These are phyloP conservation scores for Fusarium sp. DNA, from an alignment of 2,329 filamentous ascomycete genomes.

Conservation along the genomic window DNA sequence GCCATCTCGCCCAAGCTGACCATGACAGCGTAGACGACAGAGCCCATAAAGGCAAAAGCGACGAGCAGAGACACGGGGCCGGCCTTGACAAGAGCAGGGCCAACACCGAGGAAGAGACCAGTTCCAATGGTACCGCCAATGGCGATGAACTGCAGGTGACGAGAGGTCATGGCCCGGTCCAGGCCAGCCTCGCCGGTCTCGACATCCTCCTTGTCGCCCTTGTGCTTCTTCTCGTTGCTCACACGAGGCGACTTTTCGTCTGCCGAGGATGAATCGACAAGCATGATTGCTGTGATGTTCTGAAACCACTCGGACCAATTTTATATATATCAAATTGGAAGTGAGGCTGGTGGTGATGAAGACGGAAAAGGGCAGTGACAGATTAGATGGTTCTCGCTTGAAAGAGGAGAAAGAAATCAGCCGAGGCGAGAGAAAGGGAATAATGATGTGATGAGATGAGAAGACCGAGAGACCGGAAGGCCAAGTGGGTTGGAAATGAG, in stretches of 20 bases:
- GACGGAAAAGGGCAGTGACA: background rate
- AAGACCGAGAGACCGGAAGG: slow-evolving; percentile 19
- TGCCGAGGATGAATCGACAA: slow-evolving; percentile 42
- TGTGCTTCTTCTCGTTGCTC: slow-evolving; percentile 48
- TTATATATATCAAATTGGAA: background rate
- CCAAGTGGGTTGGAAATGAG: slow-evolving; percentile 45
- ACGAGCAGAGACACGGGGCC: slow-evolving; percentile 77
- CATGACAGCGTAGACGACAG: slow-evolving; percentile 83
- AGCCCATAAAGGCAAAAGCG: slow-evolving; percentile 77
- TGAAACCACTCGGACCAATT: background rate
- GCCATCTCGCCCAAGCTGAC: slow-evolving; percentile 78
- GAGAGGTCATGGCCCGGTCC: slow-evolving; percentile 54
- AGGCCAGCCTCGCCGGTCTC: slow-evolving; percentile 56
- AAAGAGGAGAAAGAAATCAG: background rate
- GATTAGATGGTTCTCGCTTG: slow-evolving; percentile 17
- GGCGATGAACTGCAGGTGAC: slow-evolving; percentile 65
- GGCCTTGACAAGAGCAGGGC: slow-evolving; percentile 70
- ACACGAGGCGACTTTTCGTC: slow-evolving; percentile 49
- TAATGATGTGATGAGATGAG: background rate
- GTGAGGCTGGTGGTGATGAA: slow-evolving; percentile 17
- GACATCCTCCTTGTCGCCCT: slow-evolving; percentile 50
- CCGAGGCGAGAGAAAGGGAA: background rate
- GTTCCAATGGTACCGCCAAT: slow-evolving; percentile 77
- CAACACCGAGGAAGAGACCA: slow-evolving; percentile 78
- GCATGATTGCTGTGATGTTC: slow-evolving; percentile 26